A percentile compares a stretch with the other conserved stretches of the same genome.
Conservation (phyloP, 2,329 filamentous ascomycete genomes). For the Geoglossum cookeanum region DNA sequence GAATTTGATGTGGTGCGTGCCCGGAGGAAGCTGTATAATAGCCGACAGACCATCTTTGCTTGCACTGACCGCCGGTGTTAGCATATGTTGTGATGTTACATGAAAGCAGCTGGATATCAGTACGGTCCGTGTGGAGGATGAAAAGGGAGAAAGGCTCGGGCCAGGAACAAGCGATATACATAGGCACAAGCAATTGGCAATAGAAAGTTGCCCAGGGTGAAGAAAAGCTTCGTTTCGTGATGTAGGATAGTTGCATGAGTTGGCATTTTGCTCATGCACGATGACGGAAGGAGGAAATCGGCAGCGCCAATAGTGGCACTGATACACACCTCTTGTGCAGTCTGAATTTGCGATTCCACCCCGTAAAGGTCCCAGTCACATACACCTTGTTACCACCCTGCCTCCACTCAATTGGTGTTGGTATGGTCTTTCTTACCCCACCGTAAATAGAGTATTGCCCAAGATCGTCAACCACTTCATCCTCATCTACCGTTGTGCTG, state of each 20-base stretch:
- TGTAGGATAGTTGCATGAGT: constrained; percentile 1
- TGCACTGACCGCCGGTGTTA: constrained; percentile 13
- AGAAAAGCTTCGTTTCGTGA: background rate
- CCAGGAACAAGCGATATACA: background rate
- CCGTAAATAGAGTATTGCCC: constrained; percentile 37
- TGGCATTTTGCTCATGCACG: constrained; percentile 5
- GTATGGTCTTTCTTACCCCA: constrained; percentile 59
- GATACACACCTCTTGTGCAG: constrained; percentile 62
- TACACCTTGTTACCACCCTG: constrained; percentile 75
- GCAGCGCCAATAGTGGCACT: background rate
- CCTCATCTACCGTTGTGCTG: constrained; percentile 48
- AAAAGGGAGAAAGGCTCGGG: background rate
- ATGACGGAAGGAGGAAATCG: constrained; percentile 2
- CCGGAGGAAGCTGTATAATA: constrained; percentile 66
- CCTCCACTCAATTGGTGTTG: constrained; percentile 72
- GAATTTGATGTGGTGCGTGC: constrained; percentile 93
- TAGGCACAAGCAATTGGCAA: background rate
- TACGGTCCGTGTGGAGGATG: background rate
- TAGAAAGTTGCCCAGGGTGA: background rate
- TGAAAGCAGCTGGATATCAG: background rate
- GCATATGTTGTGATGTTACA: constrained; percentile 2
- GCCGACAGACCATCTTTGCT: constrained; percentile 48
- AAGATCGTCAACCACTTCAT: constrained; percentile 56
- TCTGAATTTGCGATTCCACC: constrained; percentile 89
- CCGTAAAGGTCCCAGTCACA: constrained; percentile 91